phyloP scores from a whole-genome alignment of 305 asterid species.

The Solanum hybrid region DNA sequence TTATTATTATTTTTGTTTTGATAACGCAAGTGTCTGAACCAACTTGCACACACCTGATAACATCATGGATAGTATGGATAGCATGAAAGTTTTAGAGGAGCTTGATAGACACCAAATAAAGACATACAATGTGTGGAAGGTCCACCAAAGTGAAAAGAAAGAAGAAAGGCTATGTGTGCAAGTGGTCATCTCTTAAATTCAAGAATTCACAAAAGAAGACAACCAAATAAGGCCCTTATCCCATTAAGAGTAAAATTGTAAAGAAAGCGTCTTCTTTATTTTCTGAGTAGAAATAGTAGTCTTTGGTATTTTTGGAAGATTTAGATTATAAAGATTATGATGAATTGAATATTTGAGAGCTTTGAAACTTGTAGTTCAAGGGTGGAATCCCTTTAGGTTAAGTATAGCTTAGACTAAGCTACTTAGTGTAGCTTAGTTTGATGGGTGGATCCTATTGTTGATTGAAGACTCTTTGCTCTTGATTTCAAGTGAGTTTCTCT shows the following conservation, averaged over 20 bases:
- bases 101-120: not conserved
- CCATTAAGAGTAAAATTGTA: no score
- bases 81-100: not conserved
- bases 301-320: not conserved
- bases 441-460: not conserved
- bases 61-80: not conserved
- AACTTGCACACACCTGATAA: not conserved
- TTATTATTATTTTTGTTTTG: not conserved
- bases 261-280: not conserved
- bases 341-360: not conserved
- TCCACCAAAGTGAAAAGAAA: not conserved
- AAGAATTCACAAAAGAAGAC: not conserved
- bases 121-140: not conserved
- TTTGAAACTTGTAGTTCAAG: not conserved
- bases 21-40: not conserved
- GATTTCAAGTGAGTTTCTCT: not conserved
- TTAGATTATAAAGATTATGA: not conserved
- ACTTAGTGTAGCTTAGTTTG: not conserved
- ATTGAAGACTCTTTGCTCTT: not conserved
- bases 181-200: not conserved
- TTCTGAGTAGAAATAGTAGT: not conserved
- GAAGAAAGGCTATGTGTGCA: not conserved
- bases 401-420: not conserved
- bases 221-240: not conserved
- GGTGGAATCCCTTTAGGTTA: not conserved